Conservation (phyloP, 345 rosid genomes). For the Sisymbrium irio region DNA sequence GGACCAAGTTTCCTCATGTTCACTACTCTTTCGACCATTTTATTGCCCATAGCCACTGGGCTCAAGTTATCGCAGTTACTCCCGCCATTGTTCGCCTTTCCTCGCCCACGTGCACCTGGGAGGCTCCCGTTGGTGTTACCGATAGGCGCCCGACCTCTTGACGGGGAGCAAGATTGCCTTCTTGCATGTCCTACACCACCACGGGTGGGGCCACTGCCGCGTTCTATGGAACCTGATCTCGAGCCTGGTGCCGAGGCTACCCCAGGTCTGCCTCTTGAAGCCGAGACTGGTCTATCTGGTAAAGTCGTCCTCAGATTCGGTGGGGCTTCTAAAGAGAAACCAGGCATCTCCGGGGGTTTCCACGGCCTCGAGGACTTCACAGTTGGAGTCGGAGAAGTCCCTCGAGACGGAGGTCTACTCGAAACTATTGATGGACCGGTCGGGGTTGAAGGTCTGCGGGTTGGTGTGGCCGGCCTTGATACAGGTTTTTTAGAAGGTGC, state of each 20-base stretch:
- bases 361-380: conserved; percentile 53
- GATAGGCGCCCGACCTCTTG: conserved; percentile 52
- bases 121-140: conserved; percentile 39
- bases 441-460: conserved; percentile 35
- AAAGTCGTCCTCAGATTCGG: conserved; percentile 69
- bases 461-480: conserved; percentile 34
- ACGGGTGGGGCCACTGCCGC: conserved; percentile 43
- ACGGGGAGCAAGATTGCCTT: conserved; percentile 49
- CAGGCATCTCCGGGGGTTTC: conserved; percentile 46
- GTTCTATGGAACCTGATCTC: conserved; percentile 40
- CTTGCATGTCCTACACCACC: conserved; percentile 32
- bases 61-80: conserved; percentile 48
- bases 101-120: conserved; percentile 38
- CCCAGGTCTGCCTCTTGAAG: conserved; percentile 69
- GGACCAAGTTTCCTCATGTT: conserved; percentile 87
- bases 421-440: conserved; percentile 39
- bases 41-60: conserved; percentile 70
- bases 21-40: conserved; percentile 90
- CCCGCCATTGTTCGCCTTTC: conserved; percentile 27
- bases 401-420: conserved; percentile 48
- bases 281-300: conserved; percentile 64
- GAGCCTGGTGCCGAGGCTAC: conserved; percentile 46
- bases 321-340: conserved; percentile 55
- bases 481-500: conserved; percentile 31
- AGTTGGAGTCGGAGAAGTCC: conserved; percentile 67